A percentile compares a stretch with the other conserved stretches of the same genome.
Conservation (phyloP, 768 basidiomycete species). For the Pisolithus tinctorius region DNA sequence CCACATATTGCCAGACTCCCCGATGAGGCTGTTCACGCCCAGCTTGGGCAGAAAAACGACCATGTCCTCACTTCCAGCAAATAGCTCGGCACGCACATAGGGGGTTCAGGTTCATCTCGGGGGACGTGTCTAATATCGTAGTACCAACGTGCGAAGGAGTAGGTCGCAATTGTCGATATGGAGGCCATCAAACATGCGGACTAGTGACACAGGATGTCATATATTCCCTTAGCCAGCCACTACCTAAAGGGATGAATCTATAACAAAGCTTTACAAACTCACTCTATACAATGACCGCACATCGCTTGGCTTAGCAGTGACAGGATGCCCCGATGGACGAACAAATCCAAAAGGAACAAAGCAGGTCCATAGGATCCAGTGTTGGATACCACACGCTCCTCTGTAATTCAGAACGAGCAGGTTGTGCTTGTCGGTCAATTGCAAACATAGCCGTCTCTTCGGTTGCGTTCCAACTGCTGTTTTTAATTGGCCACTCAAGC, state of each 20-base stretch:
- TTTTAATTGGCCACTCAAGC: too few relatives aligned
- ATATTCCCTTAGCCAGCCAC: conserved; percentile 92
- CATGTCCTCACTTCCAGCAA: conserved; percentile 92
- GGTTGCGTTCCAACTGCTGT: too few relatives aligned
- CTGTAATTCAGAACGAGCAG: too few relatives aligned
- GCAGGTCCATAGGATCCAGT: too few relatives aligned
- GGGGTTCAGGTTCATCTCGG: conserved; percentile 80
- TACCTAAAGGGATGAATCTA: conserved; percentile 68
- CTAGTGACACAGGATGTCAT: conserved; percentile 81
- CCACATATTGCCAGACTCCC: conserved; percentile 87
- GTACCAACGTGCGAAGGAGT: conserved; percentile 94
- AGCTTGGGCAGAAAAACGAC: conserved; percentile 83
- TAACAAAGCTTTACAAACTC: conserved; percentile 99
- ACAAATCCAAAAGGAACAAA: too few relatives aligned
- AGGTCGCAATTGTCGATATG: conserved; percentile 96
- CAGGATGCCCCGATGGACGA: too few relatives aligned
- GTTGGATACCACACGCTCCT: too few relatives aligned
- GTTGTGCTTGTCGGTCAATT: too few relatives aligned
- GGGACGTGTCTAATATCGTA: conserved; percentile 83
- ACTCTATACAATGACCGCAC: conserved; percentile 84
- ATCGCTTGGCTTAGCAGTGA: too few relatives aligned
- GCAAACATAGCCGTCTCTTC: too few relatives aligned
- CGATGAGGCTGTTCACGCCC: conserved; percentile 88
- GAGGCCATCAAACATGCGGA: conserved; percentile 87
- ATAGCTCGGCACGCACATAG: conserved; percentile 96